Conservation (phyloP, 2,329 filamentous ascomycete genomes). For the Hawksworthiomyces lignivorus region DNA sequence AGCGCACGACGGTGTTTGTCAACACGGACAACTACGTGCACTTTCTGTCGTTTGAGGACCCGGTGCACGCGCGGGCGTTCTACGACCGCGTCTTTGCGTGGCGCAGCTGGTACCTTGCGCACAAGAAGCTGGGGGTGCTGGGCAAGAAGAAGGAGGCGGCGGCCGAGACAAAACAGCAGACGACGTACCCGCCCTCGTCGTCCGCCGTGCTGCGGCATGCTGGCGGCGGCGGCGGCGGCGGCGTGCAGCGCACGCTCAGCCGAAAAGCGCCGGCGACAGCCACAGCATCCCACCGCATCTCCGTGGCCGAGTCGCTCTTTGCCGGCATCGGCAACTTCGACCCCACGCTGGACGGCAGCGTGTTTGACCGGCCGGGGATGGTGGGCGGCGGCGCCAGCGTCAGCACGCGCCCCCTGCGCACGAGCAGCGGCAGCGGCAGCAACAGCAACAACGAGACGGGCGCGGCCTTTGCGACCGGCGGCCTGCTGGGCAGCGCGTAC, state of each 20-base stretch:
- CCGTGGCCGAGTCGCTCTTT: conserved; percentile 43
- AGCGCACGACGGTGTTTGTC: conserved; percentile 77
- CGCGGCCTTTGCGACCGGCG: conserved; percentile 39
- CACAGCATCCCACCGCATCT: conserved; percentile 28
- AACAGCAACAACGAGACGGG: background rate
- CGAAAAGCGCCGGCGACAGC: conserved; percentile 1
- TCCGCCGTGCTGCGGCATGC: conserved; percentile 13
- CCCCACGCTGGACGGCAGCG: conserved; percentile 57
- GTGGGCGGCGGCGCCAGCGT: conserved; percentile 14
- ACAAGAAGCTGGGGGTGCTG: conserved; percentile 46
- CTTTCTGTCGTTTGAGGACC: conserved; percentile 79
- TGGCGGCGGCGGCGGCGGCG: no score
- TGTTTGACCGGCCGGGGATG: conserved; percentile 42
- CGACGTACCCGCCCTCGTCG: conserved; percentile 16
- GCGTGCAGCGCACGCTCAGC: conserved; percentile 23
- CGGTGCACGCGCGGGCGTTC: conserved; percentile 57
- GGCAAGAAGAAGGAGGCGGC: background rate
- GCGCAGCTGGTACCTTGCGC: conserved; percentile 87
- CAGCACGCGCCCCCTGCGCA: no score
- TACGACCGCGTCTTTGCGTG: conserved; percentile 66
- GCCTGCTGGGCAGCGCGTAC: conserved; percentile 44
- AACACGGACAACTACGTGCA: conserved; percentile 83
- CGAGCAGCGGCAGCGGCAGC: conserved; percentile 5
- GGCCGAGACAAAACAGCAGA: background rate
- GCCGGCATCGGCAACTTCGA: conserved; percentile 59